These are phyloP conservation scores for Protea cynaroides DNA, from an alignment of 164 flowering plant species.

Conservation along the genomic window DNA sequence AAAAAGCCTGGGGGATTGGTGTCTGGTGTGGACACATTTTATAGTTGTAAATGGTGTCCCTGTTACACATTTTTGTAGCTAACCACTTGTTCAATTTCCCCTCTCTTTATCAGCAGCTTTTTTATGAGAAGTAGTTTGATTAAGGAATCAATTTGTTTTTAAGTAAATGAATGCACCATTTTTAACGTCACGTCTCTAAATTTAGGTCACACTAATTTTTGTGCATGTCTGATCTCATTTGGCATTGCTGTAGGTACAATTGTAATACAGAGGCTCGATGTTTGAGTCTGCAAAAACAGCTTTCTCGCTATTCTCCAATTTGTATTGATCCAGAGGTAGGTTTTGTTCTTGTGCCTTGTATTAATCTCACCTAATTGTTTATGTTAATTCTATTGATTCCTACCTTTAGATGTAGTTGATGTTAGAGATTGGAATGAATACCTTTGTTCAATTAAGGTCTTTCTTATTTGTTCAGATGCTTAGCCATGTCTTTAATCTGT, in stretches of 20 bases:
- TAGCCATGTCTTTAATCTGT: neutral
- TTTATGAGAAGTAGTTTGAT: too few relatives aligned
- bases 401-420: too few relatives aligned
- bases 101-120: too few relatives aligned
- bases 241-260: constrained; percentile 55
- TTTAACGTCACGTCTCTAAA: neutral
- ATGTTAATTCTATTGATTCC: neutral
- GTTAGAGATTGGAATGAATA: neutral
- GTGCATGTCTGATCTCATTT: neutral
- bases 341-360: neutral
- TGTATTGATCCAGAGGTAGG: constrained; percentile 66
- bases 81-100: too few relatives aligned
- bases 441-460: neutral
- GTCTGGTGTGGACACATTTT: too few relatives aligned
- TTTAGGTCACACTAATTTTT: neutral
- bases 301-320: constrained; percentile 66
- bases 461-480: neutral
- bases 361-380: neutral
- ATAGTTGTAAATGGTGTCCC: too few relatives aligned
- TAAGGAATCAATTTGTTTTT: too few relatives aligned
- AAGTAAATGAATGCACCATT: neutral
- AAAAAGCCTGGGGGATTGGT: too few relatives aligned
- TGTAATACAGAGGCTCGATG: constrained; percentile 45
- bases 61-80: too few relatives aligned
- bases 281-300: constrained; percentile 58